Evolutionary conservation across 805 yeast genomes (phyloP).

Genomic region (Blastobotrys parvus): DNA sequence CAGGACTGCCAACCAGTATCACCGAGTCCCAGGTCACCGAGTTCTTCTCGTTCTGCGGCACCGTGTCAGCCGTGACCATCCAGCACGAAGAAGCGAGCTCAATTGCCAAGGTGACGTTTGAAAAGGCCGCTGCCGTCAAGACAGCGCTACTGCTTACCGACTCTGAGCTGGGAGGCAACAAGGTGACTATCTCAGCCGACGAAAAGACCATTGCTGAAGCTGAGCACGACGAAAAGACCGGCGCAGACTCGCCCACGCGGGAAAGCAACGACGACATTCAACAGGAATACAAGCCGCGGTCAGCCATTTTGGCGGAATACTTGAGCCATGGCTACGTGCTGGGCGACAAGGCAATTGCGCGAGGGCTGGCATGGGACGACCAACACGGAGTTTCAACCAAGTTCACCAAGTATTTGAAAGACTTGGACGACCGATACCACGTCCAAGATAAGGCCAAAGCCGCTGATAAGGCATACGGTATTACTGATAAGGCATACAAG

Average conservation of each 20-base stretch:
- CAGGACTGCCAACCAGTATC: constrained; percentile 45
- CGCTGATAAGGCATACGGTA: constrained; percentile 34
- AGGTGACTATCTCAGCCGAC: constrained; percentile 38
- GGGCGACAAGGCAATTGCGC: constrained; percentile 51
- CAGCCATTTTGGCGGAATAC: constrained; percentile 67
- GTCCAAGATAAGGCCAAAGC: constrained; percentile 44
- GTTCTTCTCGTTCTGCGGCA: constrained; percentile 72
- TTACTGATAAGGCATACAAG: constrained; percentile 33
- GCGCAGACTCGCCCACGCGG: constrained; percentile 15
- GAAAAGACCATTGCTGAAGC: constrained; percentile 22
- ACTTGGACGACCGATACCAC: constrained; percentile 54
- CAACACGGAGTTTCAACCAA: constrained; percentile 50
- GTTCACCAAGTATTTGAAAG: constrained; percentile 48
- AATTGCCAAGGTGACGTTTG: constrained; percentile 45
- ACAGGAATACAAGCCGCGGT: constrained; percentile 73
- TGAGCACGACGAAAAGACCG: constrained; percentile 13
- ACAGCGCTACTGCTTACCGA: constrained; percentile 67
- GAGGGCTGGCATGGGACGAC: constrained; percentile 56
- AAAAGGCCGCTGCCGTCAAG: constrained; percentile 49
- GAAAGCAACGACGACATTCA: constrained; percentile 32
- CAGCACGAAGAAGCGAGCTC: constrained; percentile 3
- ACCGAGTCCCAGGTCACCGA: constrained; percentile 46
- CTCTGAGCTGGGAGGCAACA: constrained; percentile 58
- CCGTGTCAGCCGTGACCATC: constrained; percentile 27
- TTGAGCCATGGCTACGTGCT: constrained; percentile 65